phyloP scores from a whole-genome alignment of 23 red algal genomes.

The Gracilariopsis chorda region DNA sequence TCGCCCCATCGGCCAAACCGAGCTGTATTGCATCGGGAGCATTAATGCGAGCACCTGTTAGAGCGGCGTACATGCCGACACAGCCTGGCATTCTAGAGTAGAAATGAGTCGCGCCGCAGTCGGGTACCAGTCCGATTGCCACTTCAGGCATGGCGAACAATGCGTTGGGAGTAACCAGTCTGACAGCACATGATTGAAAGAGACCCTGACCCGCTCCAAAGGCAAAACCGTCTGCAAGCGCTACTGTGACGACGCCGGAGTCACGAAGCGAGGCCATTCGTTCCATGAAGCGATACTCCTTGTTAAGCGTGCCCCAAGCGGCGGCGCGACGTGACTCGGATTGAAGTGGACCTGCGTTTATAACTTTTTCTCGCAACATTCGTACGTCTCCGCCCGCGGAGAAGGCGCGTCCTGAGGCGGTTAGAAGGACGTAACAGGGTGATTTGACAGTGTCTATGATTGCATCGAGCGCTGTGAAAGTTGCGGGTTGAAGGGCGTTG shows the following conservation, averaged over 20 bases:
- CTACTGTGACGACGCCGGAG: neutral
- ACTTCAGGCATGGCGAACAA: conserved; percentile 47
- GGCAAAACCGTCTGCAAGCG: conserved; percentile 27
- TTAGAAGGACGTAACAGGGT: conserved; percentile 5
- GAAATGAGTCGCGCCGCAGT: conserved; percentile 47
- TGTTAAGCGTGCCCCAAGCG: neutral
- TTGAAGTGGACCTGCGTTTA: neutral
- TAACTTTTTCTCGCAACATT: neutral
- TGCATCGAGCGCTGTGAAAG: conserved; percentile 27
- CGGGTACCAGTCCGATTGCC: conserved; percentile 43
- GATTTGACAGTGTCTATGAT: conserved; percentile 12
- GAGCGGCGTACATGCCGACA: conserved; percentile 40
- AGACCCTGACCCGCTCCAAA: conserved; percentile 44
- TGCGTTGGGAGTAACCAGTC: neutral
- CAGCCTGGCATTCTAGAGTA: conserved; percentile 37
- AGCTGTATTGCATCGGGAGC: conserved; percentile 15
- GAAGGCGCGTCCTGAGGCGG: conserved; percentile 29
- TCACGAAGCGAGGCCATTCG: neutral
- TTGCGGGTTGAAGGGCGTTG: conserved; percentile 16
- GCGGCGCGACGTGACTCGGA: neutral
- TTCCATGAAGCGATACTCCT: conserved; percentile 41
- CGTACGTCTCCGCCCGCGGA: conserved; percentile 52
- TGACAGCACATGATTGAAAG: conserved; percentile 35
- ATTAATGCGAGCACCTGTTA: conserved; percentile 25
- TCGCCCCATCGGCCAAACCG: conserved; percentile 22